phyloP scores from a whole-genome alignment of 73 alveolate species.

The Paramecium pentaurelia region DNA sequence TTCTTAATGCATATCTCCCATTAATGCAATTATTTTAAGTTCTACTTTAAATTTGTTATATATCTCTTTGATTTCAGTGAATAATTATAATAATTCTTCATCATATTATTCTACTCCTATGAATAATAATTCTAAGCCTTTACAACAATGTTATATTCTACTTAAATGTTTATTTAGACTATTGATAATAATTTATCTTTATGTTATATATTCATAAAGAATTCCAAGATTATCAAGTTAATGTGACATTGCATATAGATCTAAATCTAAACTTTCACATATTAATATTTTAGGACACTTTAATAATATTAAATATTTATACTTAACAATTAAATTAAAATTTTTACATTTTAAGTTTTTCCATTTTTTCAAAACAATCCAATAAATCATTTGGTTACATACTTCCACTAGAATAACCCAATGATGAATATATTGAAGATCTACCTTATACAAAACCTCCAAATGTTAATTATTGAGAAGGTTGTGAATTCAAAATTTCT shows the following conservation, averaged over 20 bases:
- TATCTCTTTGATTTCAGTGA: background rate
- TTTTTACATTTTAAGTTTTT: background rate
- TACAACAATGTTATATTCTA: background rate
- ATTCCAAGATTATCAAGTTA: background rate
- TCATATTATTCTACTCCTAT: background rate
- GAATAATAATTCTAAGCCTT: background rate
- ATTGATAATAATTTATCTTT: background rate
- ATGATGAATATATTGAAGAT: background rate
- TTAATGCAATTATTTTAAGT: background rate
- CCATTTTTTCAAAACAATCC: constrained; percentile 11
- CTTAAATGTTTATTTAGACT: background rate
- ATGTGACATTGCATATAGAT: background rate
- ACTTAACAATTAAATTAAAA: background rate
- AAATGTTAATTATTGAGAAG: background rate
- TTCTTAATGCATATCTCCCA: background rate
- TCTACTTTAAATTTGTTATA: background rate
- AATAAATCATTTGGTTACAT: background rate
- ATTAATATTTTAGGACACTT: background rate
- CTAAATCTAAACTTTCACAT: background rate
- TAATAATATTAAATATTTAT: background rate
- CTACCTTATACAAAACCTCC: background rate
- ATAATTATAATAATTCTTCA: background rate
- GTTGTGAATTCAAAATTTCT: background rate
- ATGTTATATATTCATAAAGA: background rate
- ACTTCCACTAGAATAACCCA: background rate